Evolutionary conservation across 2,329 filamentous ascomycete genomes (phyloP).

Genomic region (Aotearoamyces nothofagi): DNA sequence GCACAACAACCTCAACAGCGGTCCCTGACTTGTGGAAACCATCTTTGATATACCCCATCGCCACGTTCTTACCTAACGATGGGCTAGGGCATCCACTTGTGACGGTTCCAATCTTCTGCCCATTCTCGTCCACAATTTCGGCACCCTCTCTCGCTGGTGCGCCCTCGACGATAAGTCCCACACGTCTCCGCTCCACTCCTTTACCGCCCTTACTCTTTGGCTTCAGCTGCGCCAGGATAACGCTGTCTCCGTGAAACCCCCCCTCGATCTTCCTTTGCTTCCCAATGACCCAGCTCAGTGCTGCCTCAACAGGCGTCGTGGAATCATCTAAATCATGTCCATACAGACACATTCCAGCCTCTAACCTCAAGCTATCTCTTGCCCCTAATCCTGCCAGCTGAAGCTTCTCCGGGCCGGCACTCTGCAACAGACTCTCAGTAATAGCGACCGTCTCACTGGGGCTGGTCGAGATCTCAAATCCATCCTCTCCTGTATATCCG

Average conservation of each 20-base stretch:
- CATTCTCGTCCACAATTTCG: conserved; percentile 50
- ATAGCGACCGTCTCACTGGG: conserved; percentile 47
- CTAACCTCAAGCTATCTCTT: conserved; percentile 79
- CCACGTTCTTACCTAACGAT: conserved; percentile 76
- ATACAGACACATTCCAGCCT: conserved; percentile 99
- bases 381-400: conserved; percentile 81
- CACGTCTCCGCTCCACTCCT: conserved; percentile 55
- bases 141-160: conserved; percentile 84
- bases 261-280: conserved; percentile 53
- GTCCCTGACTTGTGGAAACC: conserved; percentile 56
- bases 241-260: conserved; percentile 73
- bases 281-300: conserved; percentile 68
- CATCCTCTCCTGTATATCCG: conserved; percentile 95
- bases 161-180: conserved; percentile 72
- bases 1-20: conserved; percentile 45
- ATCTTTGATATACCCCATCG: conserved; percentile 70
- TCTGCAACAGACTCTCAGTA: conserved; percentile 39
- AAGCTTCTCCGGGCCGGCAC: conserved; percentile 42
- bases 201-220: conserved; percentile 55
- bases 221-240: conserved; percentile 63
- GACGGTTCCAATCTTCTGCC: conserved; percentile 58
- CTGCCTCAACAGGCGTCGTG: conserved; percentile 52
- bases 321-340: conserved; percentile 88
- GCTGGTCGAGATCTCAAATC: conserved; percentile 87
- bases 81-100: conserved; percentile 88